These are phyloP conservation scores for Funneliformis geosporum DNA, from an alignment of 192 early-diverging fungal genomes.

Conservation along the genomic window DNA sequence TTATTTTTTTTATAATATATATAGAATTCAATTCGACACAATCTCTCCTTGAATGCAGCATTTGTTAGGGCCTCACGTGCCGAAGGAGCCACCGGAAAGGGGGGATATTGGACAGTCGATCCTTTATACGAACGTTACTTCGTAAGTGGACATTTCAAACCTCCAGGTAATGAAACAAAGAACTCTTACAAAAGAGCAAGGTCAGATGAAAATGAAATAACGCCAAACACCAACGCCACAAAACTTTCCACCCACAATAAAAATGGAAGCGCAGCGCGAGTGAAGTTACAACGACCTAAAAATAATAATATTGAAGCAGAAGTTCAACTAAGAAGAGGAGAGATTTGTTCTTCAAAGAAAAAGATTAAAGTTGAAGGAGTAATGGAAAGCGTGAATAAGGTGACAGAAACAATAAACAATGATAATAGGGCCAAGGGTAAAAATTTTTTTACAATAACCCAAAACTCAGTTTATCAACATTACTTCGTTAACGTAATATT, in stretches of 20 bases:
- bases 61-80: conserved; percentile 64
- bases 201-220: neutral
- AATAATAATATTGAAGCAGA: neutral
- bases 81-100: conserved; percentile 68
- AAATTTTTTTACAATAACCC: neutral
- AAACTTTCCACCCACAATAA: neutral
- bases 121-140: conserved; percentile 16
- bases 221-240: too few species aligned
- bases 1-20: too few species aligned
- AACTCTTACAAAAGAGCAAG: neutral
- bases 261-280: neutral
- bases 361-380: neutral
- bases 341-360: neutral
- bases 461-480: too few species aligned
- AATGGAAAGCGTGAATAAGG: neutral
- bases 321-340: neutral
- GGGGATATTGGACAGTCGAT: conserved; percentile 69
- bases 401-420: neutral
- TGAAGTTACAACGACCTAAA: neutral
- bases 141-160: neutral
- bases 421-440: neutral
- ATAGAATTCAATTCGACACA: conserved; percentile 86
- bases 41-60: conserved; percentile 79
- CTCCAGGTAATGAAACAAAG: neutral
- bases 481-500: too few species aligned